Percentiles rank a stretch among this genome's conserved stretches.
Evolutionary conservation across 371 early-diverging fungal species (phyloP).

Genomic region (Apophysomyces trapeziformis): DNA sequence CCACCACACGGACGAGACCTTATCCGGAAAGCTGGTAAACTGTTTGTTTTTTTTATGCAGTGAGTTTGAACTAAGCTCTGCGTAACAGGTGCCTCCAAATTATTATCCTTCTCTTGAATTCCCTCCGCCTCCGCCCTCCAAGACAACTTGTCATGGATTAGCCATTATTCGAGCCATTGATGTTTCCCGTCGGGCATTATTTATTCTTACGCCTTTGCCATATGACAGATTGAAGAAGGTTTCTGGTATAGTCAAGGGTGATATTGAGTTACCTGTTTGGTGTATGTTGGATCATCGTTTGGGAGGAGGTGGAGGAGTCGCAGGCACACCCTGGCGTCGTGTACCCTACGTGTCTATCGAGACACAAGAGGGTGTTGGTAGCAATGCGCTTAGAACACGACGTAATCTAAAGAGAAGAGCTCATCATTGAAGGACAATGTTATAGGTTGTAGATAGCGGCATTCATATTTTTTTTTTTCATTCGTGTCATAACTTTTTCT

Average conservation of each 20-base stretch:
- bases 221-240: slow-evolving; percentile 51
- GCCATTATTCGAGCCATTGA: slow-evolving; percentile 79
- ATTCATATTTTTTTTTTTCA: no score
- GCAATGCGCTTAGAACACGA: slow-evolving; percentile 33
- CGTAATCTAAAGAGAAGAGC: slow-evolving; percentile 41
- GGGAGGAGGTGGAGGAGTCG: slow-evolving; percentile 45
- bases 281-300: slow-evolving; percentile 45
- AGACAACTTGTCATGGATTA: slow-evolving; percentile 69
- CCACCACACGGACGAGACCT: background rate
- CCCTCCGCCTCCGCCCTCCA: slow-evolving; percentile 54
- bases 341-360: slow-evolving; percentile 56
- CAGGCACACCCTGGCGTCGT: slow-evolving; percentile 53
- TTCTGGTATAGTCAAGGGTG: slow-evolving; percentile 65
- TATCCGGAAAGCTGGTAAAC: background rate
- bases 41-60: background rate
- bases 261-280: slow-evolving; percentile 54
- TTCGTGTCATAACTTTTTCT: background rate
- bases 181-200: slow-evolving; percentile 55
- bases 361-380: slow-evolving; percentile 40
- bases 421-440: background rate
- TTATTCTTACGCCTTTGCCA: slow-evolving; percentile 71
- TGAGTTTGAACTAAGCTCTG: background rate
- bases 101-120: slow-evolving; percentile 57
- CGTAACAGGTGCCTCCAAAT: slow-evolving; percentile 41
- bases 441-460: background rate